Evolutionary conservation across 2,329 filamentous ascomycete genomes (phyloP), one percentile per base, ranked within the genome.

Genomic region (Dactylellina drechsleri): DNA sequence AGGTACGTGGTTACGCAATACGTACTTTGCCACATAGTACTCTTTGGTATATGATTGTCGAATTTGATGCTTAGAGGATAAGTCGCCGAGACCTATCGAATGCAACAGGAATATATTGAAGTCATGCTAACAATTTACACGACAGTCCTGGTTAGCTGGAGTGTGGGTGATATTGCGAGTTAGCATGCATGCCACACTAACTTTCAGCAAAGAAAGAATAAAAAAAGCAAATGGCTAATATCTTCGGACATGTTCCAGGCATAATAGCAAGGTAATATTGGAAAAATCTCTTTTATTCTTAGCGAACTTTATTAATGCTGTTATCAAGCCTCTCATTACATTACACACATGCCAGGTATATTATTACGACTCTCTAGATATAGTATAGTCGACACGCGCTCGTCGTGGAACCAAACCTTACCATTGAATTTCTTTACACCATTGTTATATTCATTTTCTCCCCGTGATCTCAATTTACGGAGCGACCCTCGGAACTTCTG

Each of bases 141-240:
- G 16, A n/a, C 52, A 16, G 18, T 65, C 53, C 59, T 65, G 53
- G 59, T 52, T 59, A 65, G 59, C 64, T 59, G 52, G 40, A 71
- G 66, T 67, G 70, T 67, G 68, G 54, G 70, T 74, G 61, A 61
- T 49, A 74, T 74, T 64, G 18, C n/a, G 50, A 67, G 49, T 56
- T 66, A 65, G 62, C 31, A 36, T 36, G 31, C 31, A 36, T 36
- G 31, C 6, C 31, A 36, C 31, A 36, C 31, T 36, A 36, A 5
- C 31, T 36, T 36, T 7, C 6, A 10, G 10, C 2, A 36, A 10
- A 36, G 31, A 36, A 49, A 43, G 54, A 31, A 20, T 16, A 70
- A 23, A 54, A 64, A 70, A 50, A 49, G 23, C 41, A 31, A 61
- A 50, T 16, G 13, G 23, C n/a, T 2, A 50, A 26, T 57, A 16